Evolutionary conservation across 2,329 filamentous ascomycete genomes (phyloP).

Genomic region (Talaromyces sp.): DNA sequence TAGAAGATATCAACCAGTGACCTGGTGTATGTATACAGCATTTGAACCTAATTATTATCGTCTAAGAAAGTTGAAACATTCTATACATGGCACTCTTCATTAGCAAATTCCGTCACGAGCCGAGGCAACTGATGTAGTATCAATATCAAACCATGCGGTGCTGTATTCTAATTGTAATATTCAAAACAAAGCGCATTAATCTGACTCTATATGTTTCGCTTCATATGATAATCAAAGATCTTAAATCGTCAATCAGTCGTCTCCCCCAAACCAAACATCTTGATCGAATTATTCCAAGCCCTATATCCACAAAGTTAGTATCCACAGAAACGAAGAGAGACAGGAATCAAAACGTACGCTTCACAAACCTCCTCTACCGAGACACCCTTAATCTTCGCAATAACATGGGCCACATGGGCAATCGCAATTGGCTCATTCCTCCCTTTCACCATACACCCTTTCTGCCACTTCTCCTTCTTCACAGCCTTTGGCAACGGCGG

Average conservation of each 20-base stretch:
- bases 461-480: slow-evolving; percentile 93
- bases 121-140: background rate
- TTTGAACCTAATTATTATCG: background rate
- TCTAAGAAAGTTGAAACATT: too few species aligned
- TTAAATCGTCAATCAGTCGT: background rate
- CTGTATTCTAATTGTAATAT: background rate
- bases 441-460: slow-evolving; percentile 87
- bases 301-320: slow-evolving; percentile 30
- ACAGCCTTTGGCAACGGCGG: slow-evolving; percentile 73
- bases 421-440: slow-evolving; percentile 91
- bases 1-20: background rate
- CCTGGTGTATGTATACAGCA: background rate
- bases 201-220: background rate
- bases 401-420: slow-evolving; percentile 77
- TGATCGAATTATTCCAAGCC: slow-evolving; percentile 75
- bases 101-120: background rate
- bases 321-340: background rate
- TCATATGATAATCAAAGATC: background rate
- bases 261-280: slow-evolving; percentile 71
- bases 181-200: background rate
- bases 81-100: background rate
- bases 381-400: slow-evolving; percentile 81
- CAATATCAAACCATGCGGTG: background rate
- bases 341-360: slow-evolving; percentile 49
- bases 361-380: slow-evolving; percentile 79